Percentiles rank a stretch among this genome's conserved stretches.
These are phyloP conservation scores for Niveomyces coronatus DNA, from an alignment of 2,329 filamentous ascomycete genomes.

Conservation along the genomic window DNA sequence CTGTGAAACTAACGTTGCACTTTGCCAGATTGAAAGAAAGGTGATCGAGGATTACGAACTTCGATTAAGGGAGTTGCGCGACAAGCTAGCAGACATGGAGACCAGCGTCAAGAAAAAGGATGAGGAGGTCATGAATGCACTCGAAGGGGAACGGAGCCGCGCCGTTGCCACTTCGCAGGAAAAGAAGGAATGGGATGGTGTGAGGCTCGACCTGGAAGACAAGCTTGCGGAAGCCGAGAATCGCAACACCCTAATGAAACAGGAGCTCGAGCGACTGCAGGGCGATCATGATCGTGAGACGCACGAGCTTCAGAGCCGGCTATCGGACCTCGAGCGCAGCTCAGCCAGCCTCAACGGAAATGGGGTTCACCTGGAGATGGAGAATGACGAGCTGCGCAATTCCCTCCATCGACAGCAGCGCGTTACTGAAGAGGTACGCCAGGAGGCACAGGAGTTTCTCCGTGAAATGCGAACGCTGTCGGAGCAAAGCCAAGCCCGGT, in stretches of 20 bases:
- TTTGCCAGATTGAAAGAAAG: conserved; percentile 53
- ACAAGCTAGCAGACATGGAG: conserved; percentile 64
- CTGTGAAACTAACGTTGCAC: conserved; percentile 11
- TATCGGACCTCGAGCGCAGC: conserved; percentile 41
- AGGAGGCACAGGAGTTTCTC: conserved; percentile 73
- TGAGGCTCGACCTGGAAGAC: conserved; percentile 57
- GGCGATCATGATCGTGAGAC: conserved; percentile 56
- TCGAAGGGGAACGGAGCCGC: conserved; percentile 48
- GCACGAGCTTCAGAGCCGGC: conserved; percentile 50
- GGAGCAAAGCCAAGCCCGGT: conserved; percentile 64
- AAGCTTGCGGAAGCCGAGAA: conserved; percentile 65
- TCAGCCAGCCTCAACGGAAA: conserved; percentile 16
- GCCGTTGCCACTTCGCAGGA: conserved; percentile 45
- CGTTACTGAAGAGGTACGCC: conserved; percentile 76
- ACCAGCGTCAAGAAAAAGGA: conserved; percentile 59
- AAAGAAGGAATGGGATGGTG: conserved; percentile 59
- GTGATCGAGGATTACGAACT: conserved; percentile 69
- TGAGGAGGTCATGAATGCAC: conserved; percentile 50
- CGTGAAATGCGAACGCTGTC: conserved; percentile 84
- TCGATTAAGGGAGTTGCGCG: conserved; percentile 64
- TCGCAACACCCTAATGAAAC: conserved; percentile 68
- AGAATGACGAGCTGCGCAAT: conserved; percentile 58
- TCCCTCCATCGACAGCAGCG: conserved; percentile 65
- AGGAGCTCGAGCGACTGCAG: conserved; percentile 66
- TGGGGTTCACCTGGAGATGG: conserved; percentile 45